These are phyloP conservation scores for Inga leiocalycina DNA, from an alignment of 306 rosid species.

Conservation along the genomic window DNA sequence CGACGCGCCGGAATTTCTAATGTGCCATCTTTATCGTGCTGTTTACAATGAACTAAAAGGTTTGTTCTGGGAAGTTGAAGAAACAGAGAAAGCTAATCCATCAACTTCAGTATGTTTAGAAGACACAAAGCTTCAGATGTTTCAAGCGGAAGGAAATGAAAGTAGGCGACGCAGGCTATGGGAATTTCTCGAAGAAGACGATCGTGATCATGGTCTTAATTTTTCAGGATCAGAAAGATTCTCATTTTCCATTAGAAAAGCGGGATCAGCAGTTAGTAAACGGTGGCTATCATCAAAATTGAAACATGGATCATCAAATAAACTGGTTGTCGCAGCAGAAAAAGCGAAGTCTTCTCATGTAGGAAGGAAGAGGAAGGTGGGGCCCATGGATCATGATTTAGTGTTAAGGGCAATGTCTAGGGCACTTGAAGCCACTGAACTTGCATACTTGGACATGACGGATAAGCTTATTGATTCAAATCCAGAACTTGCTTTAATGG, in stretches of 20 bases:
- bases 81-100: conserved; percentile 38
- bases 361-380: conserved; percentile 73
- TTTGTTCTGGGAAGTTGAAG: conserved; percentile 78
- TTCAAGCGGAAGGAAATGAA: conserved; percentile 48
- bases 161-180: conserved; percentile 72
- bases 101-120: conserved; percentile 32
- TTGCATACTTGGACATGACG: conserved; percentile 80
- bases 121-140: conserved; percentile 33
- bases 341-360: conserved; percentile 50
- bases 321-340: conserved; percentile 66
- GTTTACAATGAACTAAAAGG: conserved; percentile 86
- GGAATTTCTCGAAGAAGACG: conserved; percentile 80
- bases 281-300: conserved; percentile 80
- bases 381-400: conserved; percentile 72
- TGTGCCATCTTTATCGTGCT: conserved; percentile 83
- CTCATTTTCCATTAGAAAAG: conserved; percentile 92
- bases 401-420: conserved; percentile 79
- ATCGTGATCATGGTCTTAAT: conserved; percentile 75
- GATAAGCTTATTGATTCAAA: conserved; percentile 63
- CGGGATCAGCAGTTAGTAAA: conserved; percentile 73
- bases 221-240: conserved; percentile 95
- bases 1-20: conserved; percentile 29
- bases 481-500: background rate
- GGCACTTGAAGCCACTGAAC: conserved; percentile 78
- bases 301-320: conserved; percentile 75